Conservation (phyloP, 352 stramenopile species). For the Phytophthora boehmeriae region DNA sequence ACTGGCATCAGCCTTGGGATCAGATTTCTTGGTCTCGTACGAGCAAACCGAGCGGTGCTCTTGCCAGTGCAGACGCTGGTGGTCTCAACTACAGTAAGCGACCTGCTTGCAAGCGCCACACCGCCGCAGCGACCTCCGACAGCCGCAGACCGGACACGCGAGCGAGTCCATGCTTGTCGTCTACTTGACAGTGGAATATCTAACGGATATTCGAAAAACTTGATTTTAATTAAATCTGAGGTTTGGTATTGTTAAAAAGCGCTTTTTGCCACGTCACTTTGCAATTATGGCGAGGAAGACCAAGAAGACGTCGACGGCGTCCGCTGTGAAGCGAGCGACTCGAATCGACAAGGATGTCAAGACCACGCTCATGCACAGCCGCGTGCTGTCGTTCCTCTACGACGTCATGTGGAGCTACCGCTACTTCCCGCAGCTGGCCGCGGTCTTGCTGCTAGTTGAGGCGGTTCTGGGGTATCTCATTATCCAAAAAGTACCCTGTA, state of each 20-base stretch:
- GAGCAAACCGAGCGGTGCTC: constrained; percentile 10
- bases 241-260: background rate
- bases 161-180: background rate
- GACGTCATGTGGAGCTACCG: constrained; percentile 90
- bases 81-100: constrained; percentile 15
- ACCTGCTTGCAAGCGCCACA: constrained; percentile 21
- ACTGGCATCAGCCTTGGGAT: background rate
- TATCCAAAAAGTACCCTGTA: constrained; percentile 83
- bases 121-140: constrained; percentile 8
- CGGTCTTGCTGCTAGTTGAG: constrained; percentile 59
- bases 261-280: constrained; percentile 22
- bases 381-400: constrained; percentile 76
- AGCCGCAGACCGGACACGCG: constrained; percentile 14
- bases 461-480: constrained; percentile 73
- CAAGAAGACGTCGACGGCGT: constrained; percentile 17
- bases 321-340: constrained; percentile 46
- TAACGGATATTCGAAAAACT: too few relatives aligned
- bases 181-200: background rate
- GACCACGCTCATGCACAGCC: constrained; percentile 72
- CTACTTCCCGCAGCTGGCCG: constrained; percentile 75
- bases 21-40: constrained; percentile 8
- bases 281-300: constrained; percentile 36
- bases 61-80: constrained; percentile 22
- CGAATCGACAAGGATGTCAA: constrained; percentile 90
- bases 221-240: too few relatives aligned